Percentiles rank a stretch among this genome's conserved stretches.
phyloP scores from a whole-genome alignment of 1,284 basidiomycete genomes.

The Ganoderma sinense region DNA sequence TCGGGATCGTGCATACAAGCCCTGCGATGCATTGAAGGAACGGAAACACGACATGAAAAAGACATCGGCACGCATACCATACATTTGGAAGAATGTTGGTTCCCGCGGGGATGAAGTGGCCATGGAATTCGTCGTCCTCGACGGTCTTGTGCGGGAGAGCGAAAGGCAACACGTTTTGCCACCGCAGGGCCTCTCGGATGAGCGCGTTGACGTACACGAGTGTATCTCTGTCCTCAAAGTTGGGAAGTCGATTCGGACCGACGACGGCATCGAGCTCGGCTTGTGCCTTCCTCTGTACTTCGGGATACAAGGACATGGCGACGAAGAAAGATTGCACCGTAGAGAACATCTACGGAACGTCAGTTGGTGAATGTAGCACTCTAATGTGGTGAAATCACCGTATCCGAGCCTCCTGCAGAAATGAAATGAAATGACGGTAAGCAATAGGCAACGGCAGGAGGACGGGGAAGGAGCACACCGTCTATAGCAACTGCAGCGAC shows the following conservation, averaged over 20 bases:
- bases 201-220: conserved; percentile 33
- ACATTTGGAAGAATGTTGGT: conserved; percentile 33
- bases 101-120: conserved; percentile 34
- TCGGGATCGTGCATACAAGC: conserved; percentile 28
- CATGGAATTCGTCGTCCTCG: conserved; percentile 28
- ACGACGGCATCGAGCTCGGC: too few species aligned
- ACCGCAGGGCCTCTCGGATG: conserved; percentile 32
- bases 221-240: conserved; percentile 23
- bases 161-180: conserved; percentile 29
- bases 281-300: conserved; percentile 40
- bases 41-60: neutral
- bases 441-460: neutral
- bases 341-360: conserved; percentile 24
- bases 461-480: neutral
- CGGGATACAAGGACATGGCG: conserved; percentile 43
- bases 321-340: conserved; percentile 40
- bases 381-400: neutral
- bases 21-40: conserved; percentile 12
- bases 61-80: conserved; percentile 30
- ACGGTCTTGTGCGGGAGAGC: conserved; percentile 15
- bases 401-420: conserved; percentile 13
- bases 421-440: conserved; percentile 27
- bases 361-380: neutral
- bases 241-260: conserved; percentile 33
- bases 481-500: neutral